Evolutionary conservation across 345 rosid species (phyloP).

Genomic region (Hirschfeldia incana): DNA sequence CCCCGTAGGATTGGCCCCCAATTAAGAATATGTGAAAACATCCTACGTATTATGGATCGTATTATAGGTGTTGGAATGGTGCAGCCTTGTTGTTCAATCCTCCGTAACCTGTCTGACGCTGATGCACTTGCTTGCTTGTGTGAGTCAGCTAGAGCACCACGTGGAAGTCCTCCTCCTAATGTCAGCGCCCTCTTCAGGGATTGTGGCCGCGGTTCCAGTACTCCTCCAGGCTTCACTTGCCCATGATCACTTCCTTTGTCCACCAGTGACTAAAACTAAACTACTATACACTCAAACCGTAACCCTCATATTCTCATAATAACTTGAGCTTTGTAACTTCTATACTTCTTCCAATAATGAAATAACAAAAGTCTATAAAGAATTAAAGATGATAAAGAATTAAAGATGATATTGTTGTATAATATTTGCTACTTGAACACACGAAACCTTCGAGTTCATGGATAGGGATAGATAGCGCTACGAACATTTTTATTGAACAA

Average conservation of each 20-base stretch:
- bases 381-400: no score
- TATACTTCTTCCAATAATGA: slow-evolving; percentile 9
- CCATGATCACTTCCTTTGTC: slow-evolving; percentile 8
- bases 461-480: not conserved
- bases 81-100: slow-evolving; percentile 26
- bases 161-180: not conserved
- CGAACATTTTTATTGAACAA: not conserved
- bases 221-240: slow-evolving; percentile 22
- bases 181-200: not conserved
- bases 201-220: slow-evolving; percentile 5
- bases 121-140: slow-evolving; percentile 31
- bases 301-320: not conserved
- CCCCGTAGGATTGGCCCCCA: slow-evolving; percentile 7
- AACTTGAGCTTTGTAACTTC: not conserved
- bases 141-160: slow-evolving; percentile 26
- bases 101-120: slow-evolving; percentile 11
- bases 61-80: not conserved
- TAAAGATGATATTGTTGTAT: not conserved
- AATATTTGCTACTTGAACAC: not conserved
- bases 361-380: not conserved
- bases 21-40: slow-evolving; percentile 13
- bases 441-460: not conserved
- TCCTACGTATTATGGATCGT: not conserved
- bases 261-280: not conserved
- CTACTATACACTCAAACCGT: not conserved